phyloP scores from a whole-genome alignment of 2,329 filamentous ascomycete genomes.

The Colletotrichum caudatum region DNA sequence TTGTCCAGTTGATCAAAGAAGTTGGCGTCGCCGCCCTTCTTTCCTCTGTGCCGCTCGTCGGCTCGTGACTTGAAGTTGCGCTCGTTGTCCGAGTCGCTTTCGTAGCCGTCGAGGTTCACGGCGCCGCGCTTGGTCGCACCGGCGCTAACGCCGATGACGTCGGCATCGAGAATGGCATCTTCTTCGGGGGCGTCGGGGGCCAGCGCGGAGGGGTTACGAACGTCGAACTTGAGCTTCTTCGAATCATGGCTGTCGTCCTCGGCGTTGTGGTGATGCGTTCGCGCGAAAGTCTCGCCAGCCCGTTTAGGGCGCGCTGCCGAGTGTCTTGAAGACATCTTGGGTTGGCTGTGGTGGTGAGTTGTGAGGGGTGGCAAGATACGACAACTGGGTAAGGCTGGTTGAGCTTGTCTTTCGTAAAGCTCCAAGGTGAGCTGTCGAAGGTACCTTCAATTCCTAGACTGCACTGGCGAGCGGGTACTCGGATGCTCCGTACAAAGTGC shows the following conservation, averaged over 20 bases:
- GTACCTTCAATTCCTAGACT: slow-evolving; percentile 20
- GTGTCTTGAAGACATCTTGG: slow-evolving; percentile 66
- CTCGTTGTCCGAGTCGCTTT: slow-evolving; percentile 93
- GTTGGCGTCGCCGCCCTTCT: slow-evolving; percentile 59
- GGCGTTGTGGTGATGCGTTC: slow-evolving; percentile 74
- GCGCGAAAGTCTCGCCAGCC: slow-evolving; percentile 82
- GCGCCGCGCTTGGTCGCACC: slow-evolving; percentile 88
- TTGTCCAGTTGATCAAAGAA: slow-evolving; percentile 66
- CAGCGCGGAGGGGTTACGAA: slow-evolving; percentile 92
- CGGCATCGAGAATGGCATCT: slow-evolving; percentile 83
- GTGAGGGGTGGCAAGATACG: slow-evolving; percentile 9
- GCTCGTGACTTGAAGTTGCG: slow-evolving; percentile 80
- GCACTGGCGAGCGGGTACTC: slow-evolving; percentile 18
- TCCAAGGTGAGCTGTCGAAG: slow-evolving; percentile 25
- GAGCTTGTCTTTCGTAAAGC: slow-evolving; percentile 26
- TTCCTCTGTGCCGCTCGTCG: slow-evolving; percentile 64
- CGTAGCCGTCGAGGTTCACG: slow-evolving; percentile 96
- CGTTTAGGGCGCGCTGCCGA: slow-evolving; percentile 84
- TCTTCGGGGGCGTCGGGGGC: slow-evolving; percentile 84
- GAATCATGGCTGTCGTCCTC: slow-evolving; percentile 59
- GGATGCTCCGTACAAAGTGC: slow-evolving; percentile 11
- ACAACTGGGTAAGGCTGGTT: slow-evolving; percentile 12
- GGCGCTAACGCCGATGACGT: slow-evolving; percentile 86
- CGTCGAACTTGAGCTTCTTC: slow-evolving; percentile 92
- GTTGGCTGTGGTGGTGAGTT: background rate